These are phyloP conservation scores for Leccinum aurantiacum DNA, from an alignment of 768 basidiomycete species.

Conservation along the genomic window DNA sequence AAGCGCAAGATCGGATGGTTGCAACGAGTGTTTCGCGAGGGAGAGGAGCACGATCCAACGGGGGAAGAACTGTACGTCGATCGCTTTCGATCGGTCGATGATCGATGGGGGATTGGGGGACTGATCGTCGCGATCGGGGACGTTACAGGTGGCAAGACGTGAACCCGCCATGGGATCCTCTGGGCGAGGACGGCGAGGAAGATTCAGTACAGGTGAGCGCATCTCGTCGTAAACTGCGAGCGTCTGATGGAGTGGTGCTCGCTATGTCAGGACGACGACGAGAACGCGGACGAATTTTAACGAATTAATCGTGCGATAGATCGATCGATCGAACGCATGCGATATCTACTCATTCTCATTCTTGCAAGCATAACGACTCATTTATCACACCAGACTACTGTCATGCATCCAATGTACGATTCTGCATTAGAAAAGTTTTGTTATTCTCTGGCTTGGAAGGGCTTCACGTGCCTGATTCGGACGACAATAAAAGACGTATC, in stretches of 20 bases:
- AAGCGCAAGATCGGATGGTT: constrained; percentile 10
- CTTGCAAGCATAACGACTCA: not conserved
- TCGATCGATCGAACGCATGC: not conserved
- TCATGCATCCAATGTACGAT: not conserved
- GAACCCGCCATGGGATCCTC: constrained; percentile 22
- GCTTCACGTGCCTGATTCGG: not conserved
- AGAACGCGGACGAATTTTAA: not conserved
- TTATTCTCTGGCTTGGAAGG: not conserved
- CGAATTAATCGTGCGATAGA: not conserved
- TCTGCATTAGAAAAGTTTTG: not conserved
- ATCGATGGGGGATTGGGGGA: too few relatives aligned
- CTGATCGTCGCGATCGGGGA: not conserved
- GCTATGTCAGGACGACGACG: not conserved
- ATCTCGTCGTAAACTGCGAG: too few relatives aligned
- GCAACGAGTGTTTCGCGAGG: constrained; percentile 14
- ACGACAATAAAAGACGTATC: not conserved
- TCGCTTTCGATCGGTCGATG: not conserved
- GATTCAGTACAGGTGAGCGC: constrained; percentile 18
- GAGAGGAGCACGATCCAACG: not conserved
- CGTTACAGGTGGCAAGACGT: constrained; percentile 25
- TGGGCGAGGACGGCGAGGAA: constrained; percentile 26
- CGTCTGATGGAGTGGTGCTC: not conserved
- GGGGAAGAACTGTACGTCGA: constrained; percentile 23
- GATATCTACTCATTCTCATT: not conserved
- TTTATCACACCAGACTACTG: not conserved